Evolutionary conservation across 768 basidiomycete genomes (phyloP).

Genomic region (Stropharia rugosoannulata): DNA sequence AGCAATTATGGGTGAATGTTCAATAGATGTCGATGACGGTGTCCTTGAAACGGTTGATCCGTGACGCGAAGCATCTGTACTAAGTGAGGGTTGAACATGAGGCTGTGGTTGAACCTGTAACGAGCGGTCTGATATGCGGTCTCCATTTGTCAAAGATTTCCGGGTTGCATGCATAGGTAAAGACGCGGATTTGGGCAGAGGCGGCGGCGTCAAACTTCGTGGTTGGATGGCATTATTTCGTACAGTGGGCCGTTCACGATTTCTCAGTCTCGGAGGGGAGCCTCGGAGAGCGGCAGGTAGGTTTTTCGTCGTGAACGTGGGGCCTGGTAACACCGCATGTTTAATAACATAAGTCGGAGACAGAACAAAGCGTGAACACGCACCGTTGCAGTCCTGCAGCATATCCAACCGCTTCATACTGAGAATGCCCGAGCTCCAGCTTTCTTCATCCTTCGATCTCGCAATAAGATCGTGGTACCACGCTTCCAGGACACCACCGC

Average conservation of each 20-base stretch:
- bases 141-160: slow-evolving; percentile 27
- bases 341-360: slow-evolving; percentile 3
- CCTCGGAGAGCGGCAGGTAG: slow-evolving; percentile 44
- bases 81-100: slow-evolving; percentile 26
- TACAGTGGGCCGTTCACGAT: slow-evolving; percentile 55
- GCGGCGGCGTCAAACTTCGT: slow-evolving; percentile 77
- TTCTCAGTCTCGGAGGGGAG: slow-evolving; percentile 55
- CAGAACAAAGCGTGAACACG: slow-evolving; percentile 17
- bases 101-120: slow-evolving; percentile 21
- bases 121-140: slow-evolving; percentile 27
- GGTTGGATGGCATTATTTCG: slow-evolving; percentile 33
- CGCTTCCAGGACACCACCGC: slow-evolving; percentile 77
- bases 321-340: slow-evolving; percentile 30
- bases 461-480: slow-evolving; percentile 74
- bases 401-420: slow-evolving; percentile 73
- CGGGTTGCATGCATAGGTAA: slow-evolving; percentile 72
- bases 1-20: slow-evolving; percentile 67
- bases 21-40: slow-evolving; percentile 46
- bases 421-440: slow-evolving; percentile 76
- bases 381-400: slow-evolving; percentile 67
- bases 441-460: slow-evolving; percentile 65
- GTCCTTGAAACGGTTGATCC: slow-evolving; percentile 31
- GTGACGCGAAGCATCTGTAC: slow-evolving; percentile 27
- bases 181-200: slow-evolving; percentile 79
- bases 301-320: slow-evolving; percentile 51